Evolutionary conservation across 1,139 yeast species (phyloP).

Genomic region (Pichia kudriavzevii): DNA sequence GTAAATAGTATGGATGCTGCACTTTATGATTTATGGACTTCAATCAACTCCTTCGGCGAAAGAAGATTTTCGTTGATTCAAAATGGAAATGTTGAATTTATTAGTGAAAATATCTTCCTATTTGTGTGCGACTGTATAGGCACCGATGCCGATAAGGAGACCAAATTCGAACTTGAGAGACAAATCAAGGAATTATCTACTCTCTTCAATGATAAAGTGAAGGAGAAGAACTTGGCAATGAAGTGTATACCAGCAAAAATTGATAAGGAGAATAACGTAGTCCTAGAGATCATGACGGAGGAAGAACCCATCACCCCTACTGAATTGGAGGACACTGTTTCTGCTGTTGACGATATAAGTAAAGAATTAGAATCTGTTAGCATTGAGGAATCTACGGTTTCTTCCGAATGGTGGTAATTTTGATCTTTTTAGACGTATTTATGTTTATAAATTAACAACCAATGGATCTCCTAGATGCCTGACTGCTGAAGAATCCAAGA

Average conservation of each 20-base stretch:
- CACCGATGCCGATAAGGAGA: slow-evolving; percentile 7
- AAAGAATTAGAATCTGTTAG: slow-evolving; percentile 7
- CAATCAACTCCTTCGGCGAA: slow-evolving; percentile 10
- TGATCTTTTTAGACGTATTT: slow-evolving; percentile 34
- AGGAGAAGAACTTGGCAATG: slow-evolving; percentile 40
- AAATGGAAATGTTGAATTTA: slow-evolving; percentile 32
- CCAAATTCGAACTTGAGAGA: slow-evolving; percentile 25
- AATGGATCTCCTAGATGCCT: too few species aligned
- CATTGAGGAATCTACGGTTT: slow-evolving; percentile 8
- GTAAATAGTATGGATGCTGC: slow-evolving; percentile 36
- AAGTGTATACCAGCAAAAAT: slow-evolving; percentile 40
- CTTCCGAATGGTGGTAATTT: slow-evolving; percentile 25
- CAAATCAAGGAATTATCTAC: slow-evolving; percentile 32
- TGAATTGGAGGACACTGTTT: not conserved
- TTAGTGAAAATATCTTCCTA: slow-evolving; percentile 38
- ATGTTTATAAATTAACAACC: too few species aligned
- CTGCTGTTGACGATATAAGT: not conserved
- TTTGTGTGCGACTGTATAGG: slow-evolving; percentile 32
- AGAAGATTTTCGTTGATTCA: slow-evolving; percentile 17
- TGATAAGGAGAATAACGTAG: slow-evolving; percentile 26
- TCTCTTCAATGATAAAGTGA: slow-evolving; percentile 29
- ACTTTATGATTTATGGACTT: slow-evolving; percentile 25
- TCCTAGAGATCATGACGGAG: slow-evolving; percentile 9
- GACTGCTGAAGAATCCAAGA: slow-evolving; percentile 38
- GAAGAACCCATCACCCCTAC: not conserved